A percentile compares a stretch with the other conserved stretches of the same genome.
Conservation (phyloP, 805 yeast genomes). For the Candida broadrunensis region DNA sequence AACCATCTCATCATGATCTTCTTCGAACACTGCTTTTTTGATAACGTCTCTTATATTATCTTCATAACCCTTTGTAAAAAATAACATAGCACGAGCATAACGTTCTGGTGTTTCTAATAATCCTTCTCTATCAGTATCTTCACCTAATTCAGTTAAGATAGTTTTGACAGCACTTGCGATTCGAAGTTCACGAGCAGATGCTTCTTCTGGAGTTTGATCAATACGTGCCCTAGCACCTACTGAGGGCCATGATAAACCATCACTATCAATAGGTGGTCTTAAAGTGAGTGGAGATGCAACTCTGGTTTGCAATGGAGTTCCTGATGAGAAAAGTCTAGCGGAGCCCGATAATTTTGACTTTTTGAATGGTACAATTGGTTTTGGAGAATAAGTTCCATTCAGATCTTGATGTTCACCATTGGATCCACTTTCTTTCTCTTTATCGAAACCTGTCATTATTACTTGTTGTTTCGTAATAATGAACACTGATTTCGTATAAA, state of each 20-base stretch:
- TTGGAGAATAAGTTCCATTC: conserved; percentile 17
- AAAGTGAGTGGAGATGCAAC: conserved; percentile 82
- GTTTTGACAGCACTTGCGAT: conserved; percentile 83
- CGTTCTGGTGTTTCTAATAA: conserved; percentile 91
- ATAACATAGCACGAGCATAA: conserved; percentile 94
- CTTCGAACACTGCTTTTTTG: conserved; percentile 94
- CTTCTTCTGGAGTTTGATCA: conserved; percentile 65
- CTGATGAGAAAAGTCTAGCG: conserved; percentile 4
- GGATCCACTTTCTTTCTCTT: neutral
- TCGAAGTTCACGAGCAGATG: conserved; percentile 61
- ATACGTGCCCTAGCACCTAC: conserved; percentile 77
- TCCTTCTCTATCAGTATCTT: conserved; percentile 86
- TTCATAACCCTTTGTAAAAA: conserved; percentile 94
- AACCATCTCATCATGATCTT: conserved; percentile 98
- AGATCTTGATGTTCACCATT: neutral
- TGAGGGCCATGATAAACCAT: conserved; percentile 94
- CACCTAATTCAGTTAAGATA: conserved; percentile 82
- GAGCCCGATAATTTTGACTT: conserved; percentile 13
- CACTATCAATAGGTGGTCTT: conserved; percentile 83
- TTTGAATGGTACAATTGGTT: conserved; percentile 19
- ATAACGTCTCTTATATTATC: conserved; percentile 90
- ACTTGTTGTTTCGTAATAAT: no score
- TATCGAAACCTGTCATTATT: neutral
- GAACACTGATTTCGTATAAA: no score
- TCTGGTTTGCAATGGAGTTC: conserved; percentile 67